phyloP scores from a whole-genome alignment of 495 filamentous ascomycete genomes.

The Aspergillus biplanus region DNA sequence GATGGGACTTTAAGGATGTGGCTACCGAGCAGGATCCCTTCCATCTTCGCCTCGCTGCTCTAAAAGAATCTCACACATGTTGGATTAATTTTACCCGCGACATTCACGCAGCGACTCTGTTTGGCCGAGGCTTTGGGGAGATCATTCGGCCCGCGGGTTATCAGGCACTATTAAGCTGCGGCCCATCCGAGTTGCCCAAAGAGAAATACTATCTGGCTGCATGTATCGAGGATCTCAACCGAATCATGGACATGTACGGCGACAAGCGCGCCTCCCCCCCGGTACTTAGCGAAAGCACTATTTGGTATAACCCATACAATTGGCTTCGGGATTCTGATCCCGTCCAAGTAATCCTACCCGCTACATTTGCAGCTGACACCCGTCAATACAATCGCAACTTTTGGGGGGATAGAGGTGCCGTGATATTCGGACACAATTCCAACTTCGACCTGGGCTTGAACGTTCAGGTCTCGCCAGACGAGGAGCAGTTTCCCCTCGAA shows the following conservation, averaged over 20 bases:
- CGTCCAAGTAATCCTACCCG: constrained; percentile 4
- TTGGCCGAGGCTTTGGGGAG: not conserved
- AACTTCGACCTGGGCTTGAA: not conserved
- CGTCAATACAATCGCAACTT: not conserved
- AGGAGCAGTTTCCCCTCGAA: no score
- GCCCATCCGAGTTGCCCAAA: constrained; percentile 17
- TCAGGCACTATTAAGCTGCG: no score
- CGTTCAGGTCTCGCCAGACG: no score
- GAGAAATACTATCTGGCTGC: constrained; percentile 35
- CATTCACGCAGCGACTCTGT: not conserved
- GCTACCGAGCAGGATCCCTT: not conserved
- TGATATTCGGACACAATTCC: constrained; percentile 11
- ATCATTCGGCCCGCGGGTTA: not conserved
- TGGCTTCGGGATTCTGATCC: not conserved
- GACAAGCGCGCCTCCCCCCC: not conserved
- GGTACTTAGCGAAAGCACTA: not conserved
- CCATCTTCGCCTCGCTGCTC: not conserved
- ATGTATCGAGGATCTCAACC: constrained; percentile 25
- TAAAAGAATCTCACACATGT: not conserved
- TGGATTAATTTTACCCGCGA: not conserved
- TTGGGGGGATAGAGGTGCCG: not conserved
- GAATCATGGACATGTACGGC: constrained; percentile 30
- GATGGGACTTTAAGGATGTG: constrained; percentile 13
- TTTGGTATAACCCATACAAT: not conserved
- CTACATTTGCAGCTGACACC: constrained; percentile 26